Conservation (phyloP, 1,139 yeast species). For the Magnusiomyces clavatus region DNA sequence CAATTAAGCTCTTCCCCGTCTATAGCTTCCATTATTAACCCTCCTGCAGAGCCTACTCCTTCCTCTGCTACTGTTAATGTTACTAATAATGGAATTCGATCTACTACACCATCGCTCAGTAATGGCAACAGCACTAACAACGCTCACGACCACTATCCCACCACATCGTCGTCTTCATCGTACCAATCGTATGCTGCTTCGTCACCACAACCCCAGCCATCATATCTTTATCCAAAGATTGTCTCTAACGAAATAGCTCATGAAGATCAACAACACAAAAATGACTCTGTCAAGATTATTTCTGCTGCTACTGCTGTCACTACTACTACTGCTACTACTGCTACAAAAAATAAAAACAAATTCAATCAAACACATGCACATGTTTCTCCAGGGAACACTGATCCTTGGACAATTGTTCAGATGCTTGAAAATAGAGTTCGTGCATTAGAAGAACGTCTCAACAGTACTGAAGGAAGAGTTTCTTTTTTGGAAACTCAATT, state of each 20-base stretch:
- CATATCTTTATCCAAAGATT: not conserved
- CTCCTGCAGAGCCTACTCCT: not conserved
- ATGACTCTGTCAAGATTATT: not conserved
- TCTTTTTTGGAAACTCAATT: constrained; percentile 21
- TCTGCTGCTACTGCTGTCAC: not conserved
- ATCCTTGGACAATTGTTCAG: constrained; percentile 19
- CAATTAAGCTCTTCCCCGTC: not conserved
- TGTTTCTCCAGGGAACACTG: not conserved
- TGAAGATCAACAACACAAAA: too few relatives aligned
- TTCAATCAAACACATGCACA: too few relatives aligned
- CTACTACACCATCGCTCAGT: too few relatives aligned
- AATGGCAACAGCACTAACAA: not conserved
- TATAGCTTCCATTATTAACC: not conserved
- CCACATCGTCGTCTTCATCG: not conserved
- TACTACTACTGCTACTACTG: not conserved
- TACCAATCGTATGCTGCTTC: not conserved
- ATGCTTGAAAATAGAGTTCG: constrained; percentile 27
- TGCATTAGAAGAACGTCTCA: constrained; percentile 28
- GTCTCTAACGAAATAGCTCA: not conserved
- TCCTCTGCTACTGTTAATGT: not conserved
- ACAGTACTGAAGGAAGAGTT: constrained; percentile 27
- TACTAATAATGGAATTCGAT: too few relatives aligned
- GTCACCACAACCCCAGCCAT: not conserved
- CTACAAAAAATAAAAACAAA: not conserved
- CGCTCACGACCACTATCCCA: not conserved